Conservation (phyloP, 495 filamentous ascomycete genomes). For the Penicillium lagena region DNA sequence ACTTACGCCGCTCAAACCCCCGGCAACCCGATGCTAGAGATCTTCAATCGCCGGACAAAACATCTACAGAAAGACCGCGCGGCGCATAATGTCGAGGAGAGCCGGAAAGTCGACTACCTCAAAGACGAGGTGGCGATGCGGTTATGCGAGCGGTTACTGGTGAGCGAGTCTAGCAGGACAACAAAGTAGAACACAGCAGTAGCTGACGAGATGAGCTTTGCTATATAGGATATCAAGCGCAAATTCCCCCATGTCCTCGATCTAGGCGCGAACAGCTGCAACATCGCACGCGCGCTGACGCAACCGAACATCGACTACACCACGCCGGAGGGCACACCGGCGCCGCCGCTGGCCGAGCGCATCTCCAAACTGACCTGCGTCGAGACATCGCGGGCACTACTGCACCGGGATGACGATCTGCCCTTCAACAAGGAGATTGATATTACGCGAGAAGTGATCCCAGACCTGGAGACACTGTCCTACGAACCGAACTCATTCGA, state of each 20-base stretch:
- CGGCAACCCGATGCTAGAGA: constrained; percentile 69
- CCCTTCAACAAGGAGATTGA: constrained; percentile 69
- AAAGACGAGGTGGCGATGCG: constrained; percentile 84
- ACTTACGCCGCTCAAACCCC: constrained; percentile 71
- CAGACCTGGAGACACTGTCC: constrained; percentile 64
- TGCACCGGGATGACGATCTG: constrained; percentile 73
- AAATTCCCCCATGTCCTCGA: constrained; percentile 80
- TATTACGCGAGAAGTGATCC: constrained; percentile 64
- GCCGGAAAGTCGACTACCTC: constrained; percentile 80
- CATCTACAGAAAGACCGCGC: constrained; percentile 86
- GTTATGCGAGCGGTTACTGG: constrained; percentile 80
- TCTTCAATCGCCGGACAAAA: constrained; percentile 87
- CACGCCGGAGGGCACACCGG: constrained; percentile 39
- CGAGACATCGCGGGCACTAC: constrained; percentile 69
- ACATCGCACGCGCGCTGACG: constrained; percentile 77
- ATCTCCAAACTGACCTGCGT: constrained; percentile 69
- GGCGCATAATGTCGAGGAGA: constrained; percentile 59
- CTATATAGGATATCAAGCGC: constrained; percentile 78
- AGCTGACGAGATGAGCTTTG: constrained; percentile 4
- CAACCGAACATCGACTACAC: constrained; percentile 51
- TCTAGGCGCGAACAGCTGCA: constrained; percentile 91
- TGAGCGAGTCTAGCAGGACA: constrained; percentile 25
- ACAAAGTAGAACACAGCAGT: background rate
- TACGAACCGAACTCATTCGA: constrained; percentile 77
- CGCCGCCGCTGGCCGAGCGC: constrained; percentile 57